A percentile compares a stretch with the other conserved stretches of the same genome.
Evolutionary conservation across 2,329 filamentous ascomycete species (phyloP).

Genomic region (Trichoderma sp.): DNA sequence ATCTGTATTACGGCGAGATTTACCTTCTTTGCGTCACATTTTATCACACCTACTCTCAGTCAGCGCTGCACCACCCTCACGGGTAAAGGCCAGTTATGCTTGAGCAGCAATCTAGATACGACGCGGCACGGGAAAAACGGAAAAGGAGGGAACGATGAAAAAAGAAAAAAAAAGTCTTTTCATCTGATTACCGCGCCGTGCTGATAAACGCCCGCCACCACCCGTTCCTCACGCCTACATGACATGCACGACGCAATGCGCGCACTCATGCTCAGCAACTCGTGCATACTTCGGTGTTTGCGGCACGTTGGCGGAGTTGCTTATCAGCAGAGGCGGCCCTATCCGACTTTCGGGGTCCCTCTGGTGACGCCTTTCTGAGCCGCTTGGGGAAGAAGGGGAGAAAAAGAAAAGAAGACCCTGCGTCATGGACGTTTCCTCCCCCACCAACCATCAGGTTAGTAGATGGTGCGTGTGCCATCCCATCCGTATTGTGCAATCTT

Average conservation of each 20-base stretch:
- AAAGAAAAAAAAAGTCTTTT: not conserved
- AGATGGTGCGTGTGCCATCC: not conserved
- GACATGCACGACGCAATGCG: conserved; percentile 6
- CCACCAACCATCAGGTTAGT: not conserved
- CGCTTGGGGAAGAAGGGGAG: not conserved
- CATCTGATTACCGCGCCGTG: not conserved
- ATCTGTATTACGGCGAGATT: conserved; percentile 14
- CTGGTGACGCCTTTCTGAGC: conserved; percentile 4
- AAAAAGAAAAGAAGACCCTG: conserved; percentile 2
- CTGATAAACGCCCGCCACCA: conserved; percentile 7
- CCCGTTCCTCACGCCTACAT: not conserved
- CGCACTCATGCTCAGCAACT: not conserved
- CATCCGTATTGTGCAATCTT: conserved; percentile 1
- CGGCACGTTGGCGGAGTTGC: conserved; percentile 18
- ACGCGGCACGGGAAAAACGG: not conserved
- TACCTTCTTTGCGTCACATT: conserved; percentile 16
- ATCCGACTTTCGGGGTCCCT: not conserved
- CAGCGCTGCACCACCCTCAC: conserved; percentile 3
- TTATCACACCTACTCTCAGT: not conserved
- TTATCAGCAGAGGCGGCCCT: conserved; percentile 8
- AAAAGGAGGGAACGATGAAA: not conserved
- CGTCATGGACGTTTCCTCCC: not conserved
- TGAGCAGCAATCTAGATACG: conserved; percentile 8
- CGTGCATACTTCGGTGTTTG: conserved; percentile 17
- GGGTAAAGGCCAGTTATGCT: conserved; percentile 3